Evolutionary conservation across 1,284 basidiomycete genomes (phyloP), one percentile per base, ranked within the genome.

Genomic region (Sparassis latifolia): DNA sequence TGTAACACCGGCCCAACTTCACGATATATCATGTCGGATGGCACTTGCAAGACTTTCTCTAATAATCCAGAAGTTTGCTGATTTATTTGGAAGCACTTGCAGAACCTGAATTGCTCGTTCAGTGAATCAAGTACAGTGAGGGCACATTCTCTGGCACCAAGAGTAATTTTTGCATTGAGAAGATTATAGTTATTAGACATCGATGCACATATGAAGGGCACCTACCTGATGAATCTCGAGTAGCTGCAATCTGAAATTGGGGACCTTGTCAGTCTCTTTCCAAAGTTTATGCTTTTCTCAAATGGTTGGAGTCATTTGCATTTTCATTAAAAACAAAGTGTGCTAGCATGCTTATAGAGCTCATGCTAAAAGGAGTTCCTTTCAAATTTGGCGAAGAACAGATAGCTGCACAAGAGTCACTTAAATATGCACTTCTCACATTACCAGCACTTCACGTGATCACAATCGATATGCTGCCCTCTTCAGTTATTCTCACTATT

Each of bases 381-480:
- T 67, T 62, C 45, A 47, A 47, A 12, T 66, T 55, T 48, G 59
- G 56, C 12, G 31, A 29, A 7, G 52, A 52, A 37, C 59, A 65
- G 42, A 35, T 55, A 12, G 20, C 41, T 7, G 58, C 61, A 6
- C 49, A 56, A 45, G 53, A 59, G 3, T 35, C 53, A 2, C 51
- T 67, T 5, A 67, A 68, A 51, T 5, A 58, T 3, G 60, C 57
- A 0, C 41, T 67, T 0, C 7, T 52, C 4, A 29, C 44, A 3
- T 58, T 57, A 7, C 55, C 60, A 1, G 51, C 59, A 2, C 49
- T 55, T 3, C 42, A 40, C 37, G 46, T 76, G 0, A 78, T 83
- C 65, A n/a, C n/a, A n/a, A 77, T 78, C 54, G 84, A 84, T 64
- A 72, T 69, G 59, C 69, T 68, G 5, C 72, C 71, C 5, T 35